Percentiles rank a stretch among this genome's conserved stretches.
phyloP scores from a whole-genome alignment of 352 stramenopile species.

The Globisporangium spinosum region DNA sequence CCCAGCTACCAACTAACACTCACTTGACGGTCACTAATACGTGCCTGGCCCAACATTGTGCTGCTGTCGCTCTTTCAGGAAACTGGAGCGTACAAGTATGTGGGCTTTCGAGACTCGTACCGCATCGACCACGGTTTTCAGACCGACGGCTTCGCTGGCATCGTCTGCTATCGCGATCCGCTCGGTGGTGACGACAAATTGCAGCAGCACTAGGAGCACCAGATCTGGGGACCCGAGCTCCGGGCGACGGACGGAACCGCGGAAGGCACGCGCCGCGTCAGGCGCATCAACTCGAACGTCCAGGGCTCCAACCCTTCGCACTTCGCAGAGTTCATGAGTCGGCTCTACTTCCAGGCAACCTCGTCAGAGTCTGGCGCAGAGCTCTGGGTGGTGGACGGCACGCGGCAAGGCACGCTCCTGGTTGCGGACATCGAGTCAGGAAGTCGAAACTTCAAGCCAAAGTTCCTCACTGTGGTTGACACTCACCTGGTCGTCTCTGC shows the following conservation, averaged over 20 bases:
- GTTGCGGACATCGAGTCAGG: slow-evolving; percentile 57
- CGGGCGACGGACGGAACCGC: slow-evolving; percentile 83
- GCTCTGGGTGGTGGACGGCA: slow-evolving; percentile 74
- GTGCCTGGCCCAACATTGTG: not conserved
- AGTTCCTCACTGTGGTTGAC: slow-evolving; percentile 32
- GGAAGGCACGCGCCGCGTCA: slow-evolving; percentile 56
- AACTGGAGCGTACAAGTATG: slow-evolving; percentile 84
- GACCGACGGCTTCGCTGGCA: slow-evolving; percentile 62
- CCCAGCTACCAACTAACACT: not conserved
- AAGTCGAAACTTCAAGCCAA: slow-evolving; percentile 32
- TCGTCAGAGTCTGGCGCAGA: slow-evolving; percentile 52
- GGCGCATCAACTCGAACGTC: slow-evolving; percentile 31
- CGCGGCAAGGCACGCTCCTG: slow-evolving; percentile 39
- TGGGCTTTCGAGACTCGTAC: slow-evolving; percentile 70
- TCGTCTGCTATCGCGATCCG: slow-evolving; percentile 62
- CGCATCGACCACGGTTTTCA: slow-evolving; percentile 45
- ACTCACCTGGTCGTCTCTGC: slow-evolving; percentile 58
- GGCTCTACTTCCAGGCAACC: slow-evolving; percentile 72
- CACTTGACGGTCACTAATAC: not conserved
- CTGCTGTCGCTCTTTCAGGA: slow-evolving; percentile 14
- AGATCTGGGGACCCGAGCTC: slow-evolving; percentile 47
- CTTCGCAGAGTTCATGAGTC: slow-evolving; percentile 35
- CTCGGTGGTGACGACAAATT: not conserved
- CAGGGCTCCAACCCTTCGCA: slow-evolving; percentile 29
- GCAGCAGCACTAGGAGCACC: not conserved